Conservation (phyloP, 192 early-diverging fungal species). For the Diversispora eburnea region DNA sequence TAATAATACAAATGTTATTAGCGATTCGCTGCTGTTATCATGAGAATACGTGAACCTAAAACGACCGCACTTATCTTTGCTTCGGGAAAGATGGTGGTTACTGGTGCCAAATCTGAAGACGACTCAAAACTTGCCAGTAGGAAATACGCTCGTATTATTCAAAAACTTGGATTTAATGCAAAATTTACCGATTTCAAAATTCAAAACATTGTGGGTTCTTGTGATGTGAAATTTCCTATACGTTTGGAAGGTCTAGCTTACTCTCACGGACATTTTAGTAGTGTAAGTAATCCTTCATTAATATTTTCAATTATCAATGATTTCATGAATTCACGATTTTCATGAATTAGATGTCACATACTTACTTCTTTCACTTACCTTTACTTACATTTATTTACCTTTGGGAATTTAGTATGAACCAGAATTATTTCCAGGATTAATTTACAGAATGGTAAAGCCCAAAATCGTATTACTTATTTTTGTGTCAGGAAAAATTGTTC, state of each 20-base stretch:
- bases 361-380: no score
- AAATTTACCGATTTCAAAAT: constrained; percentile 99
- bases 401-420: constrained; percentile 80
- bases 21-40: constrained; percentile 99
- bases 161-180: constrained; percentile 96
- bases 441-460: constrained; percentile 98
- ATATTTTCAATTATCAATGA: constrained; percentile 12
- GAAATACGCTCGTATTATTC: constrained; percentile 99
- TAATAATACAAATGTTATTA: constrained; percentile 38
- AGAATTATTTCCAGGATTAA: constrained; percentile 97
- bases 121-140: constrained; percentile 93
- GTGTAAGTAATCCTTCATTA: constrained; percentile 56
- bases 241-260: constrained; percentile 95
- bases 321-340: not conserved
- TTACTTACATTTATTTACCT: not conserved
- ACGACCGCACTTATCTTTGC: constrained; percentile 99
- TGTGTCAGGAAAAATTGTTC: constrained; percentile 98
- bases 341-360: no score
- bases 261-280: constrained; percentile 88
- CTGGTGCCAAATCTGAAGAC: constrained; percentile 97
- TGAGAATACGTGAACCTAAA: constrained; percentile 99
- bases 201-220: constrained; percentile 98
- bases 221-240: constrained; percentile 99
- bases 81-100: constrained; percentile 99
- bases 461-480: constrained; percentile 99